These are phyloP conservation scores for Biscutella laevigata DNA, from an alignment of 441 rosid species.

Conservation along the genomic window DNA sequence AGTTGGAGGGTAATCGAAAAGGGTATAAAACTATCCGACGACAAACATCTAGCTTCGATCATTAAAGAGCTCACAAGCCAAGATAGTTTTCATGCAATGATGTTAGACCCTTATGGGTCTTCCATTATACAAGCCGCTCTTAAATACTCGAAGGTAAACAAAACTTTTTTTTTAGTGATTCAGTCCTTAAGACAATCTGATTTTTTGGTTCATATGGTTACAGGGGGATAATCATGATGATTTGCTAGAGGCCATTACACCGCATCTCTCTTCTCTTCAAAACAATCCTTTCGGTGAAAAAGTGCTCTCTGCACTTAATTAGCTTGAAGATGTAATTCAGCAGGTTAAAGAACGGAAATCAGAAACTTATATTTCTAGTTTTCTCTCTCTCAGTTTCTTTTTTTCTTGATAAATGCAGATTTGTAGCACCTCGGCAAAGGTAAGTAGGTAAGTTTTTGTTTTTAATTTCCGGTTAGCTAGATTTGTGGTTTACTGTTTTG, in stretches of 20 bases:
- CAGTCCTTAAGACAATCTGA: background rate
- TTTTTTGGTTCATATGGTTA: background rate
- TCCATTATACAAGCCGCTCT: conserved; percentile 83
- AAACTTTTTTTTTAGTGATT: no score
- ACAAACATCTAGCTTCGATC: conserved; percentile 38
- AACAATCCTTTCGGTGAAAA: conserved; percentile 79
- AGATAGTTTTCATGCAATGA: conserved; percentile 55
- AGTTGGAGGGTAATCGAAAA: conserved; percentile 88
- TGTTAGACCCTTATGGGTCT: conserved; percentile 84
- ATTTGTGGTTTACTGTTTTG: no score
- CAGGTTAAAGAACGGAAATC: conserved; percentile 4
- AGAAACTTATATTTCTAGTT: background rate
- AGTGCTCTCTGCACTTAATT: conserved; percentile 55
- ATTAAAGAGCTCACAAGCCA: conserved; percentile 49
- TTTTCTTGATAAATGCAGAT: conserved; percentile 14
- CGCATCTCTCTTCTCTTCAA: conserved; percentile 48
- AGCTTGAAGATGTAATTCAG: conserved; percentile 46
- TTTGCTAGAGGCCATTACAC: conserved; percentile 60
- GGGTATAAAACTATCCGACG: conserved; percentile 54
- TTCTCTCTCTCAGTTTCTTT: background rate
- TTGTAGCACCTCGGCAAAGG: no score
- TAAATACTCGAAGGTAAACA: conserved; percentile 48
- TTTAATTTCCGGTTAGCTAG: no score
- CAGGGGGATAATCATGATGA: conserved; percentile 58
- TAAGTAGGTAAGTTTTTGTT: no score